phyloP scores from a whole-genome alignment of 495 filamentous ascomycete species.

The Neurospora sublineolata region DNA sequence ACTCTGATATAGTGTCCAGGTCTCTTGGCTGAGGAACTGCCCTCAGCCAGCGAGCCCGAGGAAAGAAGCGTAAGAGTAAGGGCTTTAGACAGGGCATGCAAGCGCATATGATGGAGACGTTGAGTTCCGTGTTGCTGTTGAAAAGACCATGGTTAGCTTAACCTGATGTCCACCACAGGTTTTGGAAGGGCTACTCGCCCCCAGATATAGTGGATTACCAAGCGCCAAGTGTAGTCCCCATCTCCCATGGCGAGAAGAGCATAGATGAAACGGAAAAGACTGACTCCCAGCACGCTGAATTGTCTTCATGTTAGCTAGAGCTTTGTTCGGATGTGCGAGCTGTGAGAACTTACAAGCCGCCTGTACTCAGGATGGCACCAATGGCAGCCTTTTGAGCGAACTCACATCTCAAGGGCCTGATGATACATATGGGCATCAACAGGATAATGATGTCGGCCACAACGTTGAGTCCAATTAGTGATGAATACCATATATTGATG shows the following conservation, averaged over 20 bases:
- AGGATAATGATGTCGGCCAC: constrained; percentile 8
- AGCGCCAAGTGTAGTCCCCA: constrained; percentile 3
- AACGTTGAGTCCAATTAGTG: constrained; percentile 8
- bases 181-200: constrained; percentile 1
- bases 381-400: constrained; percentile 9
- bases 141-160: not conserved
- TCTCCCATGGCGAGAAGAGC: not conserved
- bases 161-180: not conserved
- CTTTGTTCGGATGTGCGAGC: not conserved
- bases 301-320: not conserved
- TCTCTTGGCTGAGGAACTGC: not conserved
- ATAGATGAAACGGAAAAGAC: constrained; percentile 9
- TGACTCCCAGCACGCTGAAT: constrained; percentile 12
- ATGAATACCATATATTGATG: constrained; percentile 1
- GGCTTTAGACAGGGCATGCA: constrained; percentile 14
- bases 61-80: constrained; percentile 4
- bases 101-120: constrained; percentile 15
- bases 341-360: constrained; percentile 11
- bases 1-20: constrained; percentile 4
- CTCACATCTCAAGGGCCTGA: constrained; percentile 4
- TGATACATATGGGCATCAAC: constrained; percentile 7
- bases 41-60: not conserved
- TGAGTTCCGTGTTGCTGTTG: constrained; percentile 10
- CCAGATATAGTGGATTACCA: constrained; percentile 13
- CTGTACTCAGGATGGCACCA: constrained; percentile 10